Evolutionary conservation across 176 grass and related monocot genomes (phyloP).

Genomic region (Juncus effusus): DNA sequence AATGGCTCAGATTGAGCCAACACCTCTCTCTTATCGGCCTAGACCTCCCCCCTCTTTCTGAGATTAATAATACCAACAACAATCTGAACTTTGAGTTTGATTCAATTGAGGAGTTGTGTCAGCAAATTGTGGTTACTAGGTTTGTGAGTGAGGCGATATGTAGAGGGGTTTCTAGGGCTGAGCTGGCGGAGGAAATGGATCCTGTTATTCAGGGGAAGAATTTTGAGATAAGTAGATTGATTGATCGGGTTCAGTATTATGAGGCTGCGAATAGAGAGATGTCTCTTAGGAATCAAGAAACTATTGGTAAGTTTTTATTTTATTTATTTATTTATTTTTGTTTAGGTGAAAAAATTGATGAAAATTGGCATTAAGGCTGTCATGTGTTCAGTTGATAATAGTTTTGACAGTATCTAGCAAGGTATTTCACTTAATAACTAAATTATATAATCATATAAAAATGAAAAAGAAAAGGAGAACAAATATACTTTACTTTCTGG

Average conservation of each 20-base stretch:
- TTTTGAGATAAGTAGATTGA: slow-evolving; percentile 86
- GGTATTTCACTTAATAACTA: no score
- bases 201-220: slow-evolving; percentile 66
- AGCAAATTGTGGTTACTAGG: slow-evolving; percentile 75
- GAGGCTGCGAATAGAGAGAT: slow-evolving; percentile 95
- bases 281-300: slow-evolving; percentile 98
- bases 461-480: no score
- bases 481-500: no score
- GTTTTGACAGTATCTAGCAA: background rate
- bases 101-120: slow-evolving; percentile 77
- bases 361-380: no score
- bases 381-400: no score
- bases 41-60: slow-evolving; percentile 38
- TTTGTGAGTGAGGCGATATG: slow-evolving; percentile 61
- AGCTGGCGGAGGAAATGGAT: slow-evolving; percentile 76
- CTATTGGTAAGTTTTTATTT: slow-evolving; percentile 50
- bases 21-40: slow-evolving; percentile 65
- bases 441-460: no score
- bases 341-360: background rate
- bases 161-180: slow-evolving; percentile 45
- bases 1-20: slow-evolving; percentile 65
- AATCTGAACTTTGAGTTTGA: slow-evolving; percentile 34
- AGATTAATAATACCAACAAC: slow-evolving; percentile 46
- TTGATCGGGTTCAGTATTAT: slow-evolving; percentile 92
- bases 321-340: background rate